These are phyloP conservation scores for Thielaviopsis ethacetica DNA, from an alignment of 2,329 filamentous ascomycete species.

Conservation along the genomic window DNA sequence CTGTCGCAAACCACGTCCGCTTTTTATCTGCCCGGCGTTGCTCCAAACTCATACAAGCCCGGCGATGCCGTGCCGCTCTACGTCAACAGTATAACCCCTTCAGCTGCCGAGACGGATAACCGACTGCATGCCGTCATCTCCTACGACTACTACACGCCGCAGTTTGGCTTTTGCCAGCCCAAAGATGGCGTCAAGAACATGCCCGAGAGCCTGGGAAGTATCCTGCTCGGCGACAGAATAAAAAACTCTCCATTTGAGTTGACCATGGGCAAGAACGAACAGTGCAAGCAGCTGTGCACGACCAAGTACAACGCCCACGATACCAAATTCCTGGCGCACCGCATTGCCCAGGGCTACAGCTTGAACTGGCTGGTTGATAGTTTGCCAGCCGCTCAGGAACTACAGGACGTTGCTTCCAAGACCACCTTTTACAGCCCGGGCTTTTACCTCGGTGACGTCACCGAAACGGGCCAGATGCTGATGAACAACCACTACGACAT, in stretches of 20 bases:
- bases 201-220: slow-evolving; percentile 75
- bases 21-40: slow-evolving; percentile 93
- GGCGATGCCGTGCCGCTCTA: slow-evolving; percentile 70
- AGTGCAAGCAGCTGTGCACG: slow-evolving; percentile 66
- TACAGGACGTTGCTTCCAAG: slow-evolving; percentile 58
- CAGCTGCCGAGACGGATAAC: slow-evolving; percentile 58
- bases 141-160: slow-evolving; percentile 86
- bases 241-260: slow-evolving; percentile 90
- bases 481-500: slow-evolving; percentile 98
- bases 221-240: slow-evolving; percentile 92
- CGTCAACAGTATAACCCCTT: slow-evolving; percentile 84
- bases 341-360: slow-evolving; percentile 74
- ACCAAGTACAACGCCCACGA: slow-evolving; percentile 46
- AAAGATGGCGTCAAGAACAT: slow-evolving; percentile 60
- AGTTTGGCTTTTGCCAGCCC: slow-evolving; percentile 78
- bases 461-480: slow-evolving; percentile 26
- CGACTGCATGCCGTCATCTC: slow-evolving; percentile 84
- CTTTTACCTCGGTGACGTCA: slow-evolving; percentile 55
- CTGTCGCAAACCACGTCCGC: slow-evolving; percentile 43
- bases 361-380: slow-evolving; percentile 95
- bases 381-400: slow-evolving; percentile 73
- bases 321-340: slow-evolving; percentile 64
- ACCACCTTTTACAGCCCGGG: slow-evolving; percentile 81
- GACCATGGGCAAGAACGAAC: slow-evolving; percentile 72
- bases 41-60: slow-evolving; percentile 75